Conservation (phyloP, 2,329 filamentous ascomycete genomes). For the Xylaria multiplex region DNA sequence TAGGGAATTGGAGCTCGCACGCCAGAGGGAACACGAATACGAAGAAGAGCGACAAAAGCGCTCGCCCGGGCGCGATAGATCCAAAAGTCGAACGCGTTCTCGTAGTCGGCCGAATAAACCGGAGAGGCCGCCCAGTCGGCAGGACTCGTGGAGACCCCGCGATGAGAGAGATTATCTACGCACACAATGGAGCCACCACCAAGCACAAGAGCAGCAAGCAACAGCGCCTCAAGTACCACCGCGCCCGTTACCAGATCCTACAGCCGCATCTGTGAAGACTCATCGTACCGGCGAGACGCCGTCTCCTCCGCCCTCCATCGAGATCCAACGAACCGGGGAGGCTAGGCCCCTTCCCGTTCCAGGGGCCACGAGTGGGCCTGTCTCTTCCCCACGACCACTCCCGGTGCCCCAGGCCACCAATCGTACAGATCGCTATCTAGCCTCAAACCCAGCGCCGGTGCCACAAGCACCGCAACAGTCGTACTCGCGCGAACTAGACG, state of each 20-base stretch:
- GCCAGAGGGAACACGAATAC: slow-evolving; percentile 71
- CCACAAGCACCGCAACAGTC: slow-evolving; percentile 55
- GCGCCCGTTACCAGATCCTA: slow-evolving; percentile 56
- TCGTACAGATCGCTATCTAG: slow-evolving; percentile 68
- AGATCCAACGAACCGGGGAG: slow-evolving; percentile 53
- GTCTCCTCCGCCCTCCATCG: slow-evolving; percentile 42
- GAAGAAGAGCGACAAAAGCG: slow-evolving; percentile 66
- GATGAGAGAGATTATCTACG: slow-evolving; percentile 73
- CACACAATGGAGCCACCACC: slow-evolving; percentile 61
- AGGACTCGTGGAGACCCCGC: slow-evolving; percentile 69
- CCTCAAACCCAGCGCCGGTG: slow-evolving; percentile 63
- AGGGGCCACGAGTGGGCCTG: slow-evolving; percentile 42
- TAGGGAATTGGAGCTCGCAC: slow-evolving; percentile 71
- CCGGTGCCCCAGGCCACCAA: slow-evolving; percentile 50
- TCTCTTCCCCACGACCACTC: slow-evolving; percentile 42
- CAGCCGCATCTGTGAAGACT: slow-evolving; percentile 46
- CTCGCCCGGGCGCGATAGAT: slow-evolving; percentile 47
- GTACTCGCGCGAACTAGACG: slow-evolving; percentile 65
- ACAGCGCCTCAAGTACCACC: slow-evolving; percentile 45
- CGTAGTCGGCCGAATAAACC: slow-evolving; percentile 53
- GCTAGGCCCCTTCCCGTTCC: slow-evolving; percentile 66
- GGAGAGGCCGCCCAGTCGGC: slow-evolving; percentile 60
- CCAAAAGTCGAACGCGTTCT: slow-evolving; percentile 54
- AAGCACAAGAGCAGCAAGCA: slow-evolving; percentile 47
- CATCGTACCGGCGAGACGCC: slow-evolving; percentile 44